A percentile compares a stretch with the other conserved stretches of the same genome.
These are phyloP conservation scores for Rhododendron simsii DNA, from an alignment of 148 eudicot species.

Conservation along the genomic window DNA sequence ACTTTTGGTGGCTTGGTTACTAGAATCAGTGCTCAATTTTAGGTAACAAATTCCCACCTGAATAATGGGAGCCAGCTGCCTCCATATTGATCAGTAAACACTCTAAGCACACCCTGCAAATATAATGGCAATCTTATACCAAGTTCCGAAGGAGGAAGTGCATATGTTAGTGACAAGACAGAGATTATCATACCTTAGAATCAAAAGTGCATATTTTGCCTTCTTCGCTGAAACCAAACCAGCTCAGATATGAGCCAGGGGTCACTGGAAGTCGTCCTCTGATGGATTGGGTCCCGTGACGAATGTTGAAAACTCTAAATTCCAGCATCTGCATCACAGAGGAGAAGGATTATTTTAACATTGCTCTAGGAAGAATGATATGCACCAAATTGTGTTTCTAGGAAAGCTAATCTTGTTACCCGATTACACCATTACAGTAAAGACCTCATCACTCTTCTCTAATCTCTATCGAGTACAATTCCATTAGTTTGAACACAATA, in stretches of 20 bases:
- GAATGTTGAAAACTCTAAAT: conserved; percentile 69
- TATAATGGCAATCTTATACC: not conserved
- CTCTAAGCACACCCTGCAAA: conserved; percentile 73
- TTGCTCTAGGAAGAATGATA: not conserved
- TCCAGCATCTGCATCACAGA: conserved; percentile 66
- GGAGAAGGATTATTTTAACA: not conserved
- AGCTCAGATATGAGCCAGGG: conserved; percentile 72
- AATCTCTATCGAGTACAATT: not conserved
- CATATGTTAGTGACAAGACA: not conserved
- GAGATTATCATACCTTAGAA: conserved; percentile 59
- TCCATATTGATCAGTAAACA: conserved; percentile 81
- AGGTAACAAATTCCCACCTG: conserved; percentile 43
- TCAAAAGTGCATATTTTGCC: conserved; percentile 86
- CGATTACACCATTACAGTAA: not conserved
- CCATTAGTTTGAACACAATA: not conserved
- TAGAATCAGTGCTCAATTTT: not conserved
- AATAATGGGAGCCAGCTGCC: conserved; percentile 96
- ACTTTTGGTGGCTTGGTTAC: not conserved
- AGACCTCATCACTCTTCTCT: not conserved
- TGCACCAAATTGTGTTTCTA: not conserved
- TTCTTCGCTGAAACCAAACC: conserved; percentile 98
- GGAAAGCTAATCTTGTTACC: not conserved
- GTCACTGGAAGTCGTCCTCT: conserved; percentile 78
- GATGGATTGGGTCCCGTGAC: conserved; percentile 51
- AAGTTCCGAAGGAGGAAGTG: not conserved